phyloP scores from a whole-genome alignment of 345 rosid species.

The Syzygium aromaticum region DNA sequence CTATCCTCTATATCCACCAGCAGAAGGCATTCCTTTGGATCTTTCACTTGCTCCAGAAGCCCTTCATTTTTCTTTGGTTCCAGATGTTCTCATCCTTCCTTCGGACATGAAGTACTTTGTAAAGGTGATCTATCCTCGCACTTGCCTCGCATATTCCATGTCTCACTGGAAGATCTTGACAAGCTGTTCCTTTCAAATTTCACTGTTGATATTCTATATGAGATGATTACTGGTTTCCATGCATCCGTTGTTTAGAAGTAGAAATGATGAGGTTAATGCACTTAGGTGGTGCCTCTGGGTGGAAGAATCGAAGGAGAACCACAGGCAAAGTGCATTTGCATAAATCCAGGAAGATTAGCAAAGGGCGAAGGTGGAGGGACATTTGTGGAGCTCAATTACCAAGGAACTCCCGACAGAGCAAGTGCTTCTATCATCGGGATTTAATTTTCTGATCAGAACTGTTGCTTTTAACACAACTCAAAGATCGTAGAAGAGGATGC shows the following conservation, averaged over 20 bases:
- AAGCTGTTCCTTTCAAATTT: not conserved
- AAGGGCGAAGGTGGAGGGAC: constrained; percentile 90
- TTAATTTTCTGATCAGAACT: constrained; percentile 10
- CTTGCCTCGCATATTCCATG: not conserved
- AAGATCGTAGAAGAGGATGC: not conserved
- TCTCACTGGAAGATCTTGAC: not conserved
- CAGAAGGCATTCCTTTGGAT: constrained; percentile 73
- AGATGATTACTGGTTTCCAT: not conserved
- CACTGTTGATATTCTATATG: not conserved
- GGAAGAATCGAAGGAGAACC: constrained; percentile 48
- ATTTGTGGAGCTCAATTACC: constrained; percentile 61
- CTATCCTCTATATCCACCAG: constrained; percentile 82
- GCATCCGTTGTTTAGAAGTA: not conserved
- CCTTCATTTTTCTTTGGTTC: constrained; percentile 39
- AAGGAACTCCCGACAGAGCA: constrained; percentile 45
- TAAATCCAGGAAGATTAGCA: constrained; percentile 84
- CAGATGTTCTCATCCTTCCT: constrained; percentile 72
- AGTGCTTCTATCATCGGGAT: constrained; percentile 63
- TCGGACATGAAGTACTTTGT: constrained; percentile 77
- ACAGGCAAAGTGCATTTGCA: constrained; percentile 52
- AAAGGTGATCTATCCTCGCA: constrained; percentile 33
- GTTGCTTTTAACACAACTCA: not conserved
- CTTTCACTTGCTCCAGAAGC: constrained; percentile 69
- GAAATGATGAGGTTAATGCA: not conserved
- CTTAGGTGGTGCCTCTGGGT: constrained; percentile 51